Percentiles rank a stretch among this genome's conserved stretches.
phyloP scores from a whole-genome alignment of 2,329 filamentous ascomycete species.

The Penicillium sp. region DNA sequence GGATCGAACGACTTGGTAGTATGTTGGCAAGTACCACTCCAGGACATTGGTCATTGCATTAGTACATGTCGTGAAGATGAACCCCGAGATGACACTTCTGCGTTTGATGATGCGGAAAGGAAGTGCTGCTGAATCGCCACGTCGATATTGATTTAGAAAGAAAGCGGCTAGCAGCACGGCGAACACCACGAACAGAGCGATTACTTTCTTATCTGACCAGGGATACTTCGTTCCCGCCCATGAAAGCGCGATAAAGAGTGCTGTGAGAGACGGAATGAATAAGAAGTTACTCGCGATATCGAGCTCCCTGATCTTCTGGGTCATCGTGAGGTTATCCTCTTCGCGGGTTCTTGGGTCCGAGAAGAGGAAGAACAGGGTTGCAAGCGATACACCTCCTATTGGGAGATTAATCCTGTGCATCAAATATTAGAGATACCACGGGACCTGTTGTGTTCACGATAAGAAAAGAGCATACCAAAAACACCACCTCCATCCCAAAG shows the following conservation, averaged over 20 bases:
- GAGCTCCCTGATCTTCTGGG: slow-evolving; percentile 33
- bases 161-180: slow-evolving; percentile 38
- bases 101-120: slow-evolving; percentile 38
- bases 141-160: slow-evolving; percentile 32
- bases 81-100: slow-evolving; percentile 32
- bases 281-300: slow-evolving; percentile 39
- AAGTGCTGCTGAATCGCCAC: slow-evolving; percentile 36
- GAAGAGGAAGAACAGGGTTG: slow-evolving; percentile 22
- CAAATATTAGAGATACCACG: too few relatives aligned
- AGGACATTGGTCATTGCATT: slow-evolving; percentile 29
- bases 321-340: slow-evolving; percentile 16
- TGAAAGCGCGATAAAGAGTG: slow-evolving; percentile 33
- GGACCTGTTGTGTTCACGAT: too few relatives aligned
- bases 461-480: slow-evolving; percentile 30
- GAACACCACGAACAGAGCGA: slow-evolving; percentile 38
- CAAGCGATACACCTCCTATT: slow-evolving; percentile 28
- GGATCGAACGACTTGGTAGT: slow-evolving; percentile 37
- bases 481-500: slow-evolving; percentile 42
- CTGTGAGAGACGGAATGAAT: slow-evolving; percentile 37
- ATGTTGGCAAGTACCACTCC: slow-evolving; percentile 39
- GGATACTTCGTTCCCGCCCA: slow-evolving; percentile 43
- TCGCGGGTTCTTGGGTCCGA: slow-evolving; percentile 18
- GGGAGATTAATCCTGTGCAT: slow-evolving; percentile 39
- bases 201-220: slow-evolving; percentile 38
- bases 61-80: slow-evolving; percentile 27